Evolutionary conservation across 805 yeast species (phyloP), one percentile per base, ranked within the genome.

Genomic region (Saccharomyces cerevisiae): DNA sequence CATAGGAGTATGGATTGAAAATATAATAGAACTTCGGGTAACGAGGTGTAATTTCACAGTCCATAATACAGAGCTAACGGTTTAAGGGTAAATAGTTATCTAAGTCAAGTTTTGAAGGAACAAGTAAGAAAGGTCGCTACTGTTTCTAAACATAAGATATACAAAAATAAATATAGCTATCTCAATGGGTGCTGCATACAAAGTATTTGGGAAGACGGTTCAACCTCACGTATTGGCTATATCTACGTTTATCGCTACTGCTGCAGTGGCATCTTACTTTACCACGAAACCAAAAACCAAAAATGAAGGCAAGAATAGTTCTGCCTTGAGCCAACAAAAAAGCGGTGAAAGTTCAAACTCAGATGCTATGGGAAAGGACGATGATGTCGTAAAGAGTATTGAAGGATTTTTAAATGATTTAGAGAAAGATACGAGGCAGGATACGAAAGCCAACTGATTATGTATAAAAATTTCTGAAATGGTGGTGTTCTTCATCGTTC

Each of bases 201-300:
- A 74, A 59, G 85, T 91, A 64, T 77, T 89, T 65, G 98, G 98
- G 57, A 89, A 78, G 75, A 74, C 87, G 58, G 84, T 91, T 65
- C 89, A 83, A 65, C 82, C 98, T 57, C 94, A 90, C 75, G 84
- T 81, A 59, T 82, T 91, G 70, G 86, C 97, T 50, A 73, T 90
- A 62, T 91, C 86, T 60, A 89, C 97, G 4, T 28, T 55, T 26
- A 47, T 61, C 27, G 54, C 59, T 22, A 57, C 66, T 9, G 57
- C 59, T 24, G 69, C 65, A 21, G 57, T 57, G 26, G 59, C 59
- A 9, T 56, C 53, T 2, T 60, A 53, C 48, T 48, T 57, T 46
- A 58, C 56, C 6, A 36, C 17, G 24, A 36, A 36, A 21, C 43
- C 43, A 17, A 36, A 36, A 26, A 31, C 51, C 5, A 51, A 49